Conservation (phyloP, 306 rosid genomes). For the Cucumis melo region DNA sequence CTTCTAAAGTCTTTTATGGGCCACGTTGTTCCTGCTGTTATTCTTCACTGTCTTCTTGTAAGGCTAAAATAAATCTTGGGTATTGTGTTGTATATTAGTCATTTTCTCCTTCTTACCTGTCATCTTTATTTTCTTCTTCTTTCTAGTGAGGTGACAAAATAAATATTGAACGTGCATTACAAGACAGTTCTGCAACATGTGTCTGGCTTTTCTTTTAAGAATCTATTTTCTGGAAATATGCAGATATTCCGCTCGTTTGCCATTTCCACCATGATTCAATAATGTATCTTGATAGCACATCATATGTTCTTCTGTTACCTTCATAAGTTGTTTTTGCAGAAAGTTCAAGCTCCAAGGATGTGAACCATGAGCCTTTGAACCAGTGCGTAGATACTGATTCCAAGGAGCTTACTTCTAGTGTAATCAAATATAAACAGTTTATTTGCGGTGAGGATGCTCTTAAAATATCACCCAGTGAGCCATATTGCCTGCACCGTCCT, state of each 20-base stretch:
- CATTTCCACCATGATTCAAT: background rate
- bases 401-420: constrained; percentile 24
- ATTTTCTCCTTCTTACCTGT: background rate
- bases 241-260: background rate
- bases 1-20: background rate
- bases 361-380: constrained; percentile 24
- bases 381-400: constrained; percentile 36
- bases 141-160: background rate
- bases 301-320: constrained; percentile 1
- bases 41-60: background rate
- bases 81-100: background rate
- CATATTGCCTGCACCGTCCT: constrained; percentile 75
- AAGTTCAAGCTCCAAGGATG: constrained; percentile 24
- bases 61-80: background rate
- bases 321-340: constrained; percentile 33
- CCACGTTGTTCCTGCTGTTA: background rate
- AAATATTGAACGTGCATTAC: background rate
- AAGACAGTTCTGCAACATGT: background rate
- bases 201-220: background rate
- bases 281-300: background rate
- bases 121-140: background rate
- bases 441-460: constrained; percentile 87
- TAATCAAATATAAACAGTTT: constrained; percentile 34
- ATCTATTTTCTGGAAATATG: background rate
- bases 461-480: constrained; percentile 56